phyloP scores from a whole-genome alignment of 805 yeast species.

The Wickerhamomyces strasburgensis region DNA sequence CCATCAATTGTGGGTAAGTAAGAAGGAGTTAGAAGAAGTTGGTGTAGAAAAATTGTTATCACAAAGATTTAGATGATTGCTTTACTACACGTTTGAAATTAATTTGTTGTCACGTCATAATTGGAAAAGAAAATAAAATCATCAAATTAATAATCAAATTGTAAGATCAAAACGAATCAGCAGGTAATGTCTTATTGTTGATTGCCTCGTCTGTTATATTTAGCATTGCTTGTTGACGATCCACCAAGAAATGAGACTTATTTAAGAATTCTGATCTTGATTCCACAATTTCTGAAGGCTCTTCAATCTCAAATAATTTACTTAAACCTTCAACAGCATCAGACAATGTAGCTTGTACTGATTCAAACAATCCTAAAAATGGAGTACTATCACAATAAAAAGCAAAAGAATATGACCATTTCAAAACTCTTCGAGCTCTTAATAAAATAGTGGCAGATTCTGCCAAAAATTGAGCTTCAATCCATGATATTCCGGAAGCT shows the following conservation, averaged over 20 bases:
- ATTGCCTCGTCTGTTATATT: slow-evolving; percentile 18
- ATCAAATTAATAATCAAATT: background rate
- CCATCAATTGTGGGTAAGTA: slow-evolving; percentile 93
- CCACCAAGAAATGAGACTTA: slow-evolving; percentile 29
- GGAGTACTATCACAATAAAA: slow-evolving; percentile 55
- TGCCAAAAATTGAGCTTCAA: slow-evolving; percentile 77
- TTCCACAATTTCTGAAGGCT: slow-evolving; percentile 31
- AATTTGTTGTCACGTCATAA: too few species aligned
- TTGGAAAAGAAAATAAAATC: background rate
- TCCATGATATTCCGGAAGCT: slow-evolving; percentile 67
- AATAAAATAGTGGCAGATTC: slow-evolving; percentile 64
- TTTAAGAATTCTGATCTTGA: slow-evolving; percentile 34
- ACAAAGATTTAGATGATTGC: slow-evolving; percentile 68
- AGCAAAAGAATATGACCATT: slow-evolving; percentile 88
- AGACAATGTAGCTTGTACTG: slow-evolving; percentile 59
- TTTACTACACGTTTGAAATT: too few species aligned
- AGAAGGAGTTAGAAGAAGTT: slow-evolving; percentile 80
- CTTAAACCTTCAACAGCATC: slow-evolving; percentile 67
- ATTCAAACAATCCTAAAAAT: slow-evolving; percentile 61
- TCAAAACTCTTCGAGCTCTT: slow-evolving; percentile 67
- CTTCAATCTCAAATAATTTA: slow-evolving; percentile 44
- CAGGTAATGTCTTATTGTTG: slow-evolving; percentile 5
- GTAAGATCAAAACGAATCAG: background rate
- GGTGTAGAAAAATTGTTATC: slow-evolving; percentile 77
- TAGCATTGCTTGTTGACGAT: slow-evolving; percentile 33